Base-by-base conservation (phyloP, 208 protist species). In the Wallacemonas sp. region DNA sequence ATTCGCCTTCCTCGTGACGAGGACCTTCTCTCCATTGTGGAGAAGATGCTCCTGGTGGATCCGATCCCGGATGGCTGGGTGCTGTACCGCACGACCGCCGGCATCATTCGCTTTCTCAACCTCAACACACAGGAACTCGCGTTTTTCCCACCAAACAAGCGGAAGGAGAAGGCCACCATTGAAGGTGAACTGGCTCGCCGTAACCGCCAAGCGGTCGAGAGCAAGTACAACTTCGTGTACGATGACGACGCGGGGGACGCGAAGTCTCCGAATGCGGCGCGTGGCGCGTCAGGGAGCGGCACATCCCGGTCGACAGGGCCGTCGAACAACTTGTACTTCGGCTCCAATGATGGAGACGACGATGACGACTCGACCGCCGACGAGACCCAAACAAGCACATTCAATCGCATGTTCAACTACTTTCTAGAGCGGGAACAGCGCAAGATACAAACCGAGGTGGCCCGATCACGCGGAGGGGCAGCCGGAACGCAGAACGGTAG, bases 41-140 rank as follows among this genome's bases (percentile, higher is more conserved):
- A 93, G 67, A 77, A 88, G 26, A 91, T 96, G 85, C 71, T 96
- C 11, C 72, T 94, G 46, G 82, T 86, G 11, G 90, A 96, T 53
- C 51, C 75, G n/a, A 85, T 96, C 42, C 90, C 90, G 0, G 86
- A 94, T 36, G 90, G 87, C 0, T 96, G 90, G 90, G 87, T 93
- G 49, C 72, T 96, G 49, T 96, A 91, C 64, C 90, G 90, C 56
- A 94, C 85, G n/a, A 84, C 83, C 27, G 77, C 85, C 4, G 90
- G 90, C 21, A 79, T 94, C 44, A 84, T 96, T 46, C 86, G 90
- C 47, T 96, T 96, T 65, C 83, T 93, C 74, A 91, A 94, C 69
- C 65, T 93, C 67, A 96, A 90, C 76, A 96, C 90, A 17, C 85
- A 94, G 66, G 85, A 96, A 68, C 84, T 96, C 51, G 84, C 73